Base-by-base conservation (phyloP, 108 stramenopile genomes). In the Nitzschia putrida region DNA sequence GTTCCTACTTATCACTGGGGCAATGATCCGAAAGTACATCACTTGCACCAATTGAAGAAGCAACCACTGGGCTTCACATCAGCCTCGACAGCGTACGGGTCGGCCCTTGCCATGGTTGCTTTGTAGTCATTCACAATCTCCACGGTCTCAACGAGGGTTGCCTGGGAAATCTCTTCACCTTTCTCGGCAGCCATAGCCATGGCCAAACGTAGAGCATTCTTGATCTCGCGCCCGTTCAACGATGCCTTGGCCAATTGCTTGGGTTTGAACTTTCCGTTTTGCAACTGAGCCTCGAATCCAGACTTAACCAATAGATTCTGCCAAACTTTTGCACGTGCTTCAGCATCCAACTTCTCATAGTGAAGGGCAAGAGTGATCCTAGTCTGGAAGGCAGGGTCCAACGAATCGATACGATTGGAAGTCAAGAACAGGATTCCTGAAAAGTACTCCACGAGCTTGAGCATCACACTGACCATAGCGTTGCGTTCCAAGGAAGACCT, bases 381-480 rank as follows among this genome's bases (percentile, higher is more conserved):
- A 45, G 88, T 85, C 57, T 80, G 74, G 40, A 89, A 89, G 24
- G 88, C 88, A 37, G 88, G 85, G 71, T 89, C 88, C 22, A 89
- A 50, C 12, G 81, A 80, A 42, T 89, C 88, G 53, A 89, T 74
- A 12, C 85, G 81, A 42, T 89, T 89, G 45, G 74, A 75, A 6
- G 88, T 89, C 44, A 89, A 70, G 61, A 89, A 89, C 44, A 89
- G 73, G 26, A 86, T 80, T 6, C 88, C 88, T 0, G 64, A 63
- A 55, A 83, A 85, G 42, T 89, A 89, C 57, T 89, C 88, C 22
- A 84, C 69, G 49, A 89, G 58, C 21, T 80, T 61, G 16, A 89
- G 83, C 88, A 89, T 89, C 12, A 89, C 85, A 41, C 78, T 79
- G 16, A 88, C 85, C 85, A 89, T 89, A 20, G 88, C 85, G 68